Evolutionary conservation across 2,329 filamentous ascomycete species (phyloP), one percentile per base, ranked within the genome.

Genomic region (Lecanicillium sp.): DNA sequence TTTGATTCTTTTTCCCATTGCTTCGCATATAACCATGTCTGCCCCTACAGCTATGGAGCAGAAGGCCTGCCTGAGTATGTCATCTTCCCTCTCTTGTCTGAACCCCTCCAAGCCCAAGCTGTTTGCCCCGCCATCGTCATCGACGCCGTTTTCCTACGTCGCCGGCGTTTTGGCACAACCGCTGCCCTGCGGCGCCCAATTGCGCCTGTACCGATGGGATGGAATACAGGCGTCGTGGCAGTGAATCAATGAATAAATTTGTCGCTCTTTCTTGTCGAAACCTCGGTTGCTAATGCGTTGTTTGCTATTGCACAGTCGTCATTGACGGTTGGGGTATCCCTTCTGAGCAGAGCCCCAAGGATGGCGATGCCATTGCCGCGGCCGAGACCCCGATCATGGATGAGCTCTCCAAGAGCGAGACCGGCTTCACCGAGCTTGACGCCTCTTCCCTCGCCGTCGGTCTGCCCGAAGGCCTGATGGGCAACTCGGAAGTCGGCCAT

Each of bases 301-400:
- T 25, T 25, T 25, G 7, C 11, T 11, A 25, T 25, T n/a, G n/a
- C n/a, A 59, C 57, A 88, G 84, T 98, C 77, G 92, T 97, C 68
- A 98, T 98, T 73, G 92, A 98, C 70, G 92, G 92, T 58, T 98
- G 92, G 92, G 92, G 92, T 59, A 79, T 97, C 55, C 78, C 89
- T 54, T 79, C 79, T 47, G 81, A 83, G 50, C 69, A 81, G 43
- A 94, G 88, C 41, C 85, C 84, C 55, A 84, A 86, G 56, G 65
- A 94, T 65, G 90, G 92, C 64, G 90, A 98, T 71, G 92, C 92
- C 58, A 97, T 98, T 62, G 81, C 89, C 53, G 86, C 86, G 47
- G 92, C 90, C 52, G 75, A 95, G 49, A 97, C 92, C 42, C 92
- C 92, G 33, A 79, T 84, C 61, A 98, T 98, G 92, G 90, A 96